Base-by-base conservation (phyloP, 805 yeast genomes). In the Zygoascus flipseniorum region DNA sequence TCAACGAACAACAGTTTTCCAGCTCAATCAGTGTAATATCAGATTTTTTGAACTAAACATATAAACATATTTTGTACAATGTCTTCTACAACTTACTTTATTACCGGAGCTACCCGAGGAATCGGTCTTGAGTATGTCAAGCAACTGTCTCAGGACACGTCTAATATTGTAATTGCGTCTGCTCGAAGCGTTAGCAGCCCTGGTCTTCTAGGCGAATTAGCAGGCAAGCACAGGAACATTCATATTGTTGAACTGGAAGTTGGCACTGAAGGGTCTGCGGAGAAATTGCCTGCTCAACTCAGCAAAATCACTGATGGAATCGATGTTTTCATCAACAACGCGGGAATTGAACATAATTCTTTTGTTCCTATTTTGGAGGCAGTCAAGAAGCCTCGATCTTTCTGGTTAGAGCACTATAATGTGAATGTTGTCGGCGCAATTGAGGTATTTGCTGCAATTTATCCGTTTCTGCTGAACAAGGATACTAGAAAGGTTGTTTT, bases 71-170 rank as follows among this genome's bases (percentile, higher is more conserved):
- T n/a, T n/a, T n/a, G n/a, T n/a, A n/a, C n/a, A n/a, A n/a, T n/a
- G n/a, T n/a, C n/a, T n/a, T n/a, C n/a, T 31, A 32, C 50, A n/a
- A 56, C 56, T 23, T 69, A 70, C 57, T 62, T 70, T 23, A 54
- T 70, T 51, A 60, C 70, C 6, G 74, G 75, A 26, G 69, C 69
- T 31, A 67, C 64, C 54, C 62, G 69, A 50, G 74, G 74, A 1
- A 68, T 71, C 52, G 74, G 75, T 5, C 63, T 62, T 19, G 60
- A 48, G 4, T 39, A 69, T 3, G 70, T 61, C 31, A 60, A 65
- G 47, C 56, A 54, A 31, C 54, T 68, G 20, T 57, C 66, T 46
- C 50, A 51, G 6, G 53, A 60, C 5, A 45, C 62, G 19, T 43
- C 55, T 14, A 63, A 57, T 48, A 14, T 39, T 8, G 66, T 68